Conservation (phyloP, 208 protist species). For the Acanthamoeba culbertsoni region DNA sequence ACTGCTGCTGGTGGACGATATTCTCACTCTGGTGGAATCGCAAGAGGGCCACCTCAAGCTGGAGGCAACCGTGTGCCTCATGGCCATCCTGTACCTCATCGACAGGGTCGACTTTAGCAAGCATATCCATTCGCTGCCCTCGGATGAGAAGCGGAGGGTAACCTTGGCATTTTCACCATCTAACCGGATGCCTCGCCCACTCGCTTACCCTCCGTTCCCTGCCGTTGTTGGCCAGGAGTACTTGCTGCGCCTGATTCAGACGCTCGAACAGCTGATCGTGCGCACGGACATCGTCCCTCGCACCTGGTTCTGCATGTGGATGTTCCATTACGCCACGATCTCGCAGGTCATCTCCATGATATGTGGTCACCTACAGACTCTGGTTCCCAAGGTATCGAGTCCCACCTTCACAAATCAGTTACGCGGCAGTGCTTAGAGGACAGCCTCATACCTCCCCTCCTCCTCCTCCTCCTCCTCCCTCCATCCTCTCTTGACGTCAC, state of each 20-base stretch:
- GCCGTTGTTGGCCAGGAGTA: not conserved
- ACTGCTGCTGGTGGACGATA: not conserved
- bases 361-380: not conserved
- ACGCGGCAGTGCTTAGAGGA: too few species aligned
- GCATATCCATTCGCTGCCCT: not conserved
- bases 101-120: not conserved
- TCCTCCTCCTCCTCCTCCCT: too few species aligned
- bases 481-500: too few species aligned
- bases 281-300: not conserved
- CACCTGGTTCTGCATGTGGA: slow-evolving; percentile 60
- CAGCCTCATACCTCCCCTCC: too few species aligned
- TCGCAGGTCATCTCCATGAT: slow-evolving; percentile 47
- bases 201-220: too few species aligned
- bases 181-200: too few species aligned
- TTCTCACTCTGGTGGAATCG: not conserved
- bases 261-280: slow-evolving; percentile 36
- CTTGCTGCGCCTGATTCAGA: not conserved
- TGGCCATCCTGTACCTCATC: slow-evolving; percentile 58
- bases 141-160: not conserved
- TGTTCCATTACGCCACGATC: slow-evolving; percentile 68
- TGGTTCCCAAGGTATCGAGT: not conserved
- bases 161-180: too few species aligned
- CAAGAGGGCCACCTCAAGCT: not conserved
- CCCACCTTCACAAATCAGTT: too few species aligned
- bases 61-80: slow-evolving; percentile 55